Evolutionary conservation across 352 stramenopile genomes (phyloP).

Genomic region (Phytopythium boreale): DNA sequence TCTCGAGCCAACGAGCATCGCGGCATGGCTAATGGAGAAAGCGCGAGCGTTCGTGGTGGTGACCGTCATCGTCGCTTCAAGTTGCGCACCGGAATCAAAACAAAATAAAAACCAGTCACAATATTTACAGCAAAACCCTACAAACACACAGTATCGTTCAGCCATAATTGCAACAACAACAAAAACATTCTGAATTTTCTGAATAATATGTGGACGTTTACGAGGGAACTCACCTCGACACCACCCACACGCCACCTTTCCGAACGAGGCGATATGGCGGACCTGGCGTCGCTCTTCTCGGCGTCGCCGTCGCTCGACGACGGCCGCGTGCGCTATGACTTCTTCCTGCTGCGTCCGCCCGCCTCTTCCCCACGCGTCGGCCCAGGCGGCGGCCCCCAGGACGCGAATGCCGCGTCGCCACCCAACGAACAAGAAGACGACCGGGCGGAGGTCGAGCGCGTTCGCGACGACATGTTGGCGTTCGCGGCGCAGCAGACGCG

Average conservation of each 20-base stretch:
- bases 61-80: not conserved
- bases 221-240: no score
- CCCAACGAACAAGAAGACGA: not conserved
- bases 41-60: no score
- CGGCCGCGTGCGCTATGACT: slow-evolving; percentile 6
- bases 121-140: not conserved
- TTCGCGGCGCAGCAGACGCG: slow-evolving; percentile 32
- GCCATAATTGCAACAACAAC: no score
- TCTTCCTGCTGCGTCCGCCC: slow-evolving; percentile 2
- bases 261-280: slow-evolving; percentile 3
- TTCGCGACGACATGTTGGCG: slow-evolving; percentile 17
- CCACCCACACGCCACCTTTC: no score
- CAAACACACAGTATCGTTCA: not conserved
- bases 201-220: not conserved
- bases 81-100: not conserved
- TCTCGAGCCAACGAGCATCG: no score
- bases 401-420: not conserved
- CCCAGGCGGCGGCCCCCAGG: not conserved
- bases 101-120: not conserved
- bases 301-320: slow-evolving; percentile 3
- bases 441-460: slow-evolving; percentile 12
- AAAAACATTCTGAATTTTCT: no score
- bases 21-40: no score
- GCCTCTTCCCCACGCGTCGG: not conserved
- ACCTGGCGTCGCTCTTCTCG: slow-evolving; percentile 6